Evolutionary conservation across 2,329 filamentous ascomycete genomes (phyloP).

Genomic region (Hypoxylon sp.): DNA sequence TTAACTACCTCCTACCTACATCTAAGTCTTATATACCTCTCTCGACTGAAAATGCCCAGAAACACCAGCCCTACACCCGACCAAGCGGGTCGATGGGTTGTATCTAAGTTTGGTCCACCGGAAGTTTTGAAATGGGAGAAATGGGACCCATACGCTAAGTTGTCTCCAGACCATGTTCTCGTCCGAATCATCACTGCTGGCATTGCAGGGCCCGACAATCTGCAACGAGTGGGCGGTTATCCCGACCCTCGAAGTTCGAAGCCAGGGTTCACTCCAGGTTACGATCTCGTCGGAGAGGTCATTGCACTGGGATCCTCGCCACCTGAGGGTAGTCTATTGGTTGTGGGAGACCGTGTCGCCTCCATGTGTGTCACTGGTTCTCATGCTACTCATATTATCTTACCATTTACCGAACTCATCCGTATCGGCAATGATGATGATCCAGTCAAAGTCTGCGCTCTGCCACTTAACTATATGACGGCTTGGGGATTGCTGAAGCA

Average conservation of each 20-base stretch:
- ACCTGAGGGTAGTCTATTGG: neutral
- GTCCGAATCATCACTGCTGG: constrained; percentile 18
- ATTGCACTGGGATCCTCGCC: neutral
- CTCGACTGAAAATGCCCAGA: constrained; percentile 5
- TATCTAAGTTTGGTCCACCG: constrained; percentile 12
- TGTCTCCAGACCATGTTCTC: constrained; percentile 14
- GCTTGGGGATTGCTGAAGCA: constrained; percentile 18
- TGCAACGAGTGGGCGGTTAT: constrained; percentile 20
- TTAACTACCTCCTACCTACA: neutral
- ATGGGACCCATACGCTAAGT: constrained; percentile 7
- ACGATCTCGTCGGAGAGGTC: constrained; percentile 18
- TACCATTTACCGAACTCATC: constrained; percentile 16
- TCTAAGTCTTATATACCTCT: neutral
- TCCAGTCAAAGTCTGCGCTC: constrained; percentile 12
- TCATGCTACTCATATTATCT: constrained; percentile 19
- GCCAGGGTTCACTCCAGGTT: constrained; percentile 17
- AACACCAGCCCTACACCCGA: constrained; percentile 22
- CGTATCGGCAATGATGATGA: constrained; percentile 10
- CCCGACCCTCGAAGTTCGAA: constrained; percentile 12
- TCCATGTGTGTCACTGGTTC: constrained; percentile 10
- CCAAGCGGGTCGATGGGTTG: constrained; percentile 16
- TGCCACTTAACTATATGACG: constrained; percentile 23
- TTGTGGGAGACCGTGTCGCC: constrained; percentile 5
- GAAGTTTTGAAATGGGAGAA: constrained; percentile 21
- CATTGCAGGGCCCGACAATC: constrained; percentile 20